Conservation (phyloP, 2,329 filamentous ascomycete genomes). For the Xylogone sp. region DNA sequence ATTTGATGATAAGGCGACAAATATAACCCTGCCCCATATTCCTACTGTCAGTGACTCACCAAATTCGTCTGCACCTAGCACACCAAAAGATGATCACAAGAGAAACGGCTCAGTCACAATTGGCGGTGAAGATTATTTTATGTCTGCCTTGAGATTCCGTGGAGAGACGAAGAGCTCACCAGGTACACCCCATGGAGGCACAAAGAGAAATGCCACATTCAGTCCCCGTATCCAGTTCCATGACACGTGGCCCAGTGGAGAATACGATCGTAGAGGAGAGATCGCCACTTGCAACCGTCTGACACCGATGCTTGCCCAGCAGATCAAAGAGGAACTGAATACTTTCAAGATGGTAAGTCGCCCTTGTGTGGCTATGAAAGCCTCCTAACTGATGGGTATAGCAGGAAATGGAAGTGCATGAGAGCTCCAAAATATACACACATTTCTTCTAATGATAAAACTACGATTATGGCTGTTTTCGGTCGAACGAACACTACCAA, state of each 20-base stretch:
- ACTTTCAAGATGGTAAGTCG: conserved; percentile 93
- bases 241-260: conserved; percentile 92
- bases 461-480: conserved; percentile 23
- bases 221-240: conserved; percentile 92
- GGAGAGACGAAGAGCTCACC: conserved; percentile 78
- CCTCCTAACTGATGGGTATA: conserved; percentile 34
- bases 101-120: conserved; percentile 69
- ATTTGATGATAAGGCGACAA: conserved; percentile 47
- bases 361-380: conserved; percentile 7
- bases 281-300: conserved; percentile 97
- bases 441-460: conserved; percentile 86
- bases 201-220: conserved; percentile 67
- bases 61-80: conserved; percentile 81
- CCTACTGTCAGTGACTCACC: conserved; percentile 72
- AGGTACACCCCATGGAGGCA: conserved; percentile 62
- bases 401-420: conserved; percentile 97
- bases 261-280: conserved; percentile 94
- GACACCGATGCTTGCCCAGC: conserved; percentile 94
- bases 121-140: conserved; percentile 82
- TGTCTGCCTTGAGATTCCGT: conserved; percentile 68
- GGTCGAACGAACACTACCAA: conserved; percentile 19
- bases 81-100: conserved; percentile 76
- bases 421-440: conserved; percentile 97
- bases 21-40: conserved; percentile 56
- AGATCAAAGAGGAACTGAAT: conserved; percentile 99